Evolutionary conservation across 2,329 filamentous ascomycete species (phyloP), one percentile per base, ranked within the genome.

Genomic region (Diaporthe ampelina): DNA sequence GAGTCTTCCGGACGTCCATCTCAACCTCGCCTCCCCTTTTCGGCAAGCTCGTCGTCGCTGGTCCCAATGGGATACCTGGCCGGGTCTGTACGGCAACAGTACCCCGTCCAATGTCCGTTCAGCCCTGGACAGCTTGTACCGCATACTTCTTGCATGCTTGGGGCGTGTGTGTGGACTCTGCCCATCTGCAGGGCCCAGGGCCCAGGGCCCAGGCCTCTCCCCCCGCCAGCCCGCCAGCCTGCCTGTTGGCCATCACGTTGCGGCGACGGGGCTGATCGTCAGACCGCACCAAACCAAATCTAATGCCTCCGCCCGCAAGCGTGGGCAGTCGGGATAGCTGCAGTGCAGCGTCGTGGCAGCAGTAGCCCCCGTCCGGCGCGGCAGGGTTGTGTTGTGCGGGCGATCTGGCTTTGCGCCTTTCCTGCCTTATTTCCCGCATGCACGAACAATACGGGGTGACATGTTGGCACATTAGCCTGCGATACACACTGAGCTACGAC

Each of bases 351-450:
- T 59, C 45, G 72, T 73, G 72, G 78, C 77, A 72, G 74, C 73
- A 76, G 73, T 73, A 74, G 73, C 57, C 69, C 52, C 73, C 57
- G 65, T 69, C 61, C 69, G 63, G 63, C 45, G 29, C 45, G 63
- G 29, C 63, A 67, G 63, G 63, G 63, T 67, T 71, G 63, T 67
- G 63, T 54, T 77, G 72, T 77, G 73, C 75, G 76, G 73, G 75
- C 76, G 75, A 77, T 79, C 72, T 74, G 65, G 71, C 74, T 76
- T 77, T 74, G 76, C 58, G 57, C 72, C 68, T 76, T 75, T 75
- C 73, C 68, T 76, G 76, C 57, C 57, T 76, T 67, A 52, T 76
- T 40, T 73, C 73, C 57, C 69, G 24, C 57, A 63, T 43, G 32
- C 68, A 59, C 58, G 21, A 54, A 52, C 29, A 72, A 57, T 59